Percentiles rank a stretch among this genome's conserved stretches.
Evolutionary conservation across 768 basidiomycete species (phyloP).

Genomic region (Termitomyces sp.): DNA sequence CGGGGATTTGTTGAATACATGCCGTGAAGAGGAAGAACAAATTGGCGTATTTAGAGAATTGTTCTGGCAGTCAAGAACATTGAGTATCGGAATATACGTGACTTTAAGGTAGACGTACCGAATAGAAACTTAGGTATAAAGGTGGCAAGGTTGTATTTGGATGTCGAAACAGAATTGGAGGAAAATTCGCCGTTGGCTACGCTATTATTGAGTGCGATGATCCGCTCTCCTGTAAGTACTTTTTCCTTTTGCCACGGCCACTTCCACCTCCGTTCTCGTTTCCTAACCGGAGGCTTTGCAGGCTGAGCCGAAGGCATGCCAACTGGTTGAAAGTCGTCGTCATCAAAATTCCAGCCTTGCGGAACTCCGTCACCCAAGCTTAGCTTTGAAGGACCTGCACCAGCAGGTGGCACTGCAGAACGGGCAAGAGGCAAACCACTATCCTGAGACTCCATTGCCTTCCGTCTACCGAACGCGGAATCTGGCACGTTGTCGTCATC

Average conservation of each 20-base stretch:
- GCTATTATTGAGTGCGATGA: constrained; percentile 81
- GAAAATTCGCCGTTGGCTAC: constrained; percentile 62
- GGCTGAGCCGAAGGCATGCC: constrained; percentile 41
- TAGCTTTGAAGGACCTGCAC: constrained; percentile 47
- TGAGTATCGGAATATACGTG: neutral
- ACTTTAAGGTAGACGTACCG: constrained; percentile 49
- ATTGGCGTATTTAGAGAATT: constrained; percentile 99
- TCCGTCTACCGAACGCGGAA: constrained; percentile 59
- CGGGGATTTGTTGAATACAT: constrained; percentile 96
- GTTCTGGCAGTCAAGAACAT: constrained; percentile 52
- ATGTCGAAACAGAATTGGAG: constrained; percentile 88
- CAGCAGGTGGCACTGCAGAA: constrained; percentile 62
- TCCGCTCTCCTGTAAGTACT: constrained; percentile 67
- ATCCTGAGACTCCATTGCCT: constrained; percentile 51
- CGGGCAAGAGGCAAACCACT: constrained; percentile 58
- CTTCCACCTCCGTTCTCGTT: constrained; percentile 63
- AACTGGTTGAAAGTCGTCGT: constrained; percentile 50
- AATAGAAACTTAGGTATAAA: constrained; percentile 93
- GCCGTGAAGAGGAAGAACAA: constrained; percentile 98
- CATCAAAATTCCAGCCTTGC: constrained; percentile 75
- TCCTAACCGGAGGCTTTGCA: constrained; percentile 35
- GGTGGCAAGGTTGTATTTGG: constrained; percentile 87
- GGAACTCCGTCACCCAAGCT: constrained; percentile 47
- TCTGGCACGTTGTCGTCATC: constrained; percentile 72
- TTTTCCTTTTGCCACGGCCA: constrained; percentile 84